Percentiles rank a stretch among this genome's conserved stretches.
These are phyloP conservation scores for Chloromonas sp. DNA, from an alignment of 163 green algal species.

Conservation along the genomic window DNA sequence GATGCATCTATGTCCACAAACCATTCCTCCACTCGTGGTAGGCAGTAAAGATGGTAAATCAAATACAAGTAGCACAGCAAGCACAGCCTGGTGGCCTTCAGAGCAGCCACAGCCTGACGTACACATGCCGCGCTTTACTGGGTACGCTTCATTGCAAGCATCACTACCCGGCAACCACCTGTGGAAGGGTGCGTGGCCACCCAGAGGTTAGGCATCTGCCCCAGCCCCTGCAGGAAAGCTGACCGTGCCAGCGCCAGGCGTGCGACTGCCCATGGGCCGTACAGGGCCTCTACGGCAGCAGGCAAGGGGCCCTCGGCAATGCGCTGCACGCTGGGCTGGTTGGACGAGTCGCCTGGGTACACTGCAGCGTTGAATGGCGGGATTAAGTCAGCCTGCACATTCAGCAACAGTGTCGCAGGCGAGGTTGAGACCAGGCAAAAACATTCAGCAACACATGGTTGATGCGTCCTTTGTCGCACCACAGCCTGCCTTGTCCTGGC, in stretches of 20 bases:
- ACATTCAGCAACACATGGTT: too few relatives aligned
- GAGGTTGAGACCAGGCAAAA: too few relatives aligned
- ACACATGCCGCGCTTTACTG: neutral
- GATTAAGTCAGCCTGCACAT: slow-evolving; percentile 6
- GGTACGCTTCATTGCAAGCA: neutral
- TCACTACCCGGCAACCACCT: neutral
- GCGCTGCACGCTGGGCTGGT: slow-evolving; percentile 15
- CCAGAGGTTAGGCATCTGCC: slow-evolving; percentile 38
- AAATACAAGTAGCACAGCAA: neutral
- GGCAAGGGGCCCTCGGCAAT: slow-evolving; percentile 24
- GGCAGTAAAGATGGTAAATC: too few relatives aligned
- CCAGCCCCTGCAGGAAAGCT: slow-evolving; percentile 17
- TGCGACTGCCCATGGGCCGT: slow-evolving; percentile 43
- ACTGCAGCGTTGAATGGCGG: slow-evolving; percentile 16
- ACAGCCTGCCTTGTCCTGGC: too few relatives aligned
- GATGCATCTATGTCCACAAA: too few relatives aligned
- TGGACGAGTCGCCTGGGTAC: slow-evolving; percentile 25
- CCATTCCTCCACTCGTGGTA: too few relatives aligned
- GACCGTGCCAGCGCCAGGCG: slow-evolving; percentile 26
- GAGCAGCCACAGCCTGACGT: neutral
- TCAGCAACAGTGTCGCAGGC: neutral
- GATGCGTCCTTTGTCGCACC: too few relatives aligned
- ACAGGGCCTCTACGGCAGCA: slow-evolving; percentile 25
- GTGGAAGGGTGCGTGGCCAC: slow-evolving; percentile 9
- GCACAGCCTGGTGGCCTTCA: neutral